Evolutionary conservation across 768 basidiomycete species (phyloP).

Genomic region (Holtermanniella nyarrowii): DNA sequence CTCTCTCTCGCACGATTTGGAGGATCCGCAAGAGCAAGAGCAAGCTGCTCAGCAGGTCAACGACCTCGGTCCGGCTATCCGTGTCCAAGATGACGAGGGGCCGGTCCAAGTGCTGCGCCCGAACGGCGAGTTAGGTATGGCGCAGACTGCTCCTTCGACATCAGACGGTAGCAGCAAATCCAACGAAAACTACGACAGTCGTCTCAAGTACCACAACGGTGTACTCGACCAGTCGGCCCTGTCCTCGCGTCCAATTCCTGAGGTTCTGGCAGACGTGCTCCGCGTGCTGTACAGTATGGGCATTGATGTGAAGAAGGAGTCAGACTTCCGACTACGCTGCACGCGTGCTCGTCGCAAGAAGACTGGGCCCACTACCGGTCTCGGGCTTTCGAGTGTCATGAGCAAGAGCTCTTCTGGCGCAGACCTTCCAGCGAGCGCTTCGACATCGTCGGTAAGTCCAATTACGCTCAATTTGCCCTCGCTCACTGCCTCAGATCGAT

Average conservation of each 20-base stretch:
- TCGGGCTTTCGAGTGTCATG: constrained; percentile 43
- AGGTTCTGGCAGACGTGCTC: constrained; percentile 77
- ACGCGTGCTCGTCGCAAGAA: constrained; percentile 64
- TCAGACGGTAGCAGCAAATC: background rate
- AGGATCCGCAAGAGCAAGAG: background rate
- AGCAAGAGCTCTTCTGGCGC: constrained; percentile 38
- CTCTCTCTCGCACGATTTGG: constrained; percentile 1
- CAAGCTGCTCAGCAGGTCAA: background rate
- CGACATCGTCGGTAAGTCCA: constrained; percentile 68
- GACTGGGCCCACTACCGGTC: constrained; percentile 44
- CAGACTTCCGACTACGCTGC: constrained; percentile 82
- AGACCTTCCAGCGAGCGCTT: constrained; percentile 64
- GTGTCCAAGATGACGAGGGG: background rate
- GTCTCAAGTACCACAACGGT: constrained; percentile 74
- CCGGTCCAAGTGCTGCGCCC: background rate
- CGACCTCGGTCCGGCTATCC: background rate
- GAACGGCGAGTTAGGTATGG: background rate
- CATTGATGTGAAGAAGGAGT: constrained; percentile 74
- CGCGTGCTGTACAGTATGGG: constrained; percentile 79
- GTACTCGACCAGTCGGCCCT: constrained; percentile 83
- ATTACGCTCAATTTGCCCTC: background rate
- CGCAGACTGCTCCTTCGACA: background rate
- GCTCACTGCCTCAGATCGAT: constrained; percentile 54
- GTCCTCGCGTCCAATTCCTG: constrained; percentile 69
- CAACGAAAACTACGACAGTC: constrained; percentile 37